Conservation (phyloP, 306 rosid genomes). For the Geum urbanum region DNA sequence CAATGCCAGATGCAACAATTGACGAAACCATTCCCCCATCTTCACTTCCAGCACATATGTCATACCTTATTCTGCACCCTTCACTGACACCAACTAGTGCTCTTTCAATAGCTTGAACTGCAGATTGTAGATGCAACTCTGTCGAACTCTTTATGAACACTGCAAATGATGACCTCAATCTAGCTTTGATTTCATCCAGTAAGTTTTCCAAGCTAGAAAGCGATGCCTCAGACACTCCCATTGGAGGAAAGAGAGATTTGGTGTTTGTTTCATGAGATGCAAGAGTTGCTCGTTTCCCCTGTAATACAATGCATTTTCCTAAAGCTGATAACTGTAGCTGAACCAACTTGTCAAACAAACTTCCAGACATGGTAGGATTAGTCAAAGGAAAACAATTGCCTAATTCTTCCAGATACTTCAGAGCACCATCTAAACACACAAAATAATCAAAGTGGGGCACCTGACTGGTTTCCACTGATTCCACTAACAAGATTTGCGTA, state of each 20-base stretch:
- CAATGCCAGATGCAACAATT: slow-evolving; percentile 71
- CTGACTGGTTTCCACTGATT: slow-evolving; percentile 54
- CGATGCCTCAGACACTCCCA: slow-evolving; percentile 44
- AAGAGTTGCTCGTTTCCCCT: slow-evolving; percentile 73
- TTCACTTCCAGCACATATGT: slow-evolving; percentile 46
- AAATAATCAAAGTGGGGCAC: slow-evolving; percentile 57
- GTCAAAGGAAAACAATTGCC: slow-evolving; percentile 55
- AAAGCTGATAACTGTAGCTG: slow-evolving; percentile 61
- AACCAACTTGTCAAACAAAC: slow-evolving; percentile 52
- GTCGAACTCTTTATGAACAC: slow-evolving; percentile 58
- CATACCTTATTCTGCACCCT: slow-evolving; percentile 47
- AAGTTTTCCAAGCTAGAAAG: slow-evolving; percentile 39
- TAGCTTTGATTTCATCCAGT: slow-evolving; percentile 62
- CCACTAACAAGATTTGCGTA: slow-evolving; percentile 54
- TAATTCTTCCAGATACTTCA: slow-evolving; percentile 66
- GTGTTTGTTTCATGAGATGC: slow-evolving; percentile 60
- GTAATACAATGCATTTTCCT: slow-evolving; percentile 71
- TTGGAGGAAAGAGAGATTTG: slow-evolving; percentile 41
- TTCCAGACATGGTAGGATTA: slow-evolving; percentile 54
- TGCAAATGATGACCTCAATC: slow-evolving; percentile 64
- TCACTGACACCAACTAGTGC: slow-evolving; percentile 69
- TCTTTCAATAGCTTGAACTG: slow-evolving; percentile 71
- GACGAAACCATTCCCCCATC: slow-evolving; percentile 65
- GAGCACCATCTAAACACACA: slow-evolving; percentile 76
- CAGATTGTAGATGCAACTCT: slow-evolving; percentile 66